Conservation (phyloP, 2,329 filamentous ascomycete genomes). For the Hypomyces rosellus region DNA sequence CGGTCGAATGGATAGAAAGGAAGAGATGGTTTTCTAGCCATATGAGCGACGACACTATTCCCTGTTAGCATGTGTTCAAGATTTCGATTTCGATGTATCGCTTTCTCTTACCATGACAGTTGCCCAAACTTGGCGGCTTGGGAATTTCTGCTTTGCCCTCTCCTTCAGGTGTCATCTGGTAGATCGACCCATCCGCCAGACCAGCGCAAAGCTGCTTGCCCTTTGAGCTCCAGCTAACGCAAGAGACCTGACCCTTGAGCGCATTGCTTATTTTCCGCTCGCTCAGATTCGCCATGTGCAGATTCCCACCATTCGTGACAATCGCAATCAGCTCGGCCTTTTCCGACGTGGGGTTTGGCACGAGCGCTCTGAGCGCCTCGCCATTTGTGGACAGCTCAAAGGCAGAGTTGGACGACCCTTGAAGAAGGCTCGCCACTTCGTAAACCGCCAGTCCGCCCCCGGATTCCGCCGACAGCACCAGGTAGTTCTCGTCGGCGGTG, state of each 20-base stretch:
- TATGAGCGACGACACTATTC: slow-evolving; percentile 64
- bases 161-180: slow-evolving; percentile 80
- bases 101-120: slow-evolving; percentile 58
- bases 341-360: slow-evolving; percentile 73
- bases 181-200: slow-evolving; percentile 68
- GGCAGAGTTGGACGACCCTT: slow-evolving; percentile 59
- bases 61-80: slow-evolving; percentile 13
- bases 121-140: slow-evolving; percentile 59
- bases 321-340: slow-evolving; percentile 71
- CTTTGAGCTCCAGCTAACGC: slow-evolving; percentile 82
- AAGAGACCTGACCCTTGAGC: slow-evolving; percentile 71
- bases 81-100: neutral
- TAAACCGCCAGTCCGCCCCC: slow-evolving; percentile 82
- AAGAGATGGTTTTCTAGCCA: slow-evolving; percentile 91
- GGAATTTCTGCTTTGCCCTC: slow-evolving; percentile 72
- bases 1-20: slow-evolving; percentile 69
- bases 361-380: slow-evolving; percentile 63
- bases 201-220: slow-evolving; percentile 92
- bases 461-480: slow-evolving; percentile 75
- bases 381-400: slow-evolving; percentile 75
- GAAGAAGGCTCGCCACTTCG: slow-evolving; percentile 61
- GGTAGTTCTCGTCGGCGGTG: slow-evolving; percentile 77
- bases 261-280: slow-evolving; percentile 55
- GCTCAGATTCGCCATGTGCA: slow-evolving; percentile 77
- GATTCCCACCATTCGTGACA: slow-evolving; percentile 71